Base-by-base conservation (phyloP, 176 grass and related monocot genomes). In the Carex myosuroides region DNA sequence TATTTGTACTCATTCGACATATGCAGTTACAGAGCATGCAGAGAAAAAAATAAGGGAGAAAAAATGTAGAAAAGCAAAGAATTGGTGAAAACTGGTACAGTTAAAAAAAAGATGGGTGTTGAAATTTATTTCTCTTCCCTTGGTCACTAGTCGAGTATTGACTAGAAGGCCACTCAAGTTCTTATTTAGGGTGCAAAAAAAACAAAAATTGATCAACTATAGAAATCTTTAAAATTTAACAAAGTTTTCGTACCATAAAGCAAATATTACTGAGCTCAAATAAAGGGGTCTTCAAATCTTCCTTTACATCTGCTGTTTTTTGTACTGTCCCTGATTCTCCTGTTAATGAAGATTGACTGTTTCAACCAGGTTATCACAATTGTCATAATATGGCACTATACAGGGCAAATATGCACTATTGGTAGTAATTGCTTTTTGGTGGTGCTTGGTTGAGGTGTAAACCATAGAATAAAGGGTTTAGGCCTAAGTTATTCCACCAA, bases 261-360 rank as follows among this genome's bases (percentile, higher is more conserved):
- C 87, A 89, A 73, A 89, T 60, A 42, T 85, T 89, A 57, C 85
- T 89, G 4, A 89, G 78, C 64, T 89, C 87, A 60, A 89, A 63
- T 61, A 89, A 85, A 30, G 87, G 83, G 58, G 87, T 89, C 30
- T 62, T 74, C 55, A 33, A 57, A 75, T 72, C 46, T 56, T 89
- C 83, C 67, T 20, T 82, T 6, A 85, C 66, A 75, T 89, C 59
- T 85, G 83, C 87, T 82, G 58, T 44, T 82, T 89, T 89, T 77
- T 75, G 67, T 16, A 63, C 42, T 13, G 59, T 85, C 13, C 87
- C 87, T 67, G 87, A 89, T 71, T 89, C 87, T 13, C 83, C 87
- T 82, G 87, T 89, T 67, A 89, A 59, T 41, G 87, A 89, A 76
- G 87, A 85, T 59, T 89, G 87, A 83, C 87, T 89, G 87, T 85